Percentiles rank a stretch among this genome's conserved stretches.
These are phyloP conservation scores for Termitomyces eurrhizus DNA, from an alignment of 768 basidiomycete genomes.

Conservation along the genomic window DNA sequence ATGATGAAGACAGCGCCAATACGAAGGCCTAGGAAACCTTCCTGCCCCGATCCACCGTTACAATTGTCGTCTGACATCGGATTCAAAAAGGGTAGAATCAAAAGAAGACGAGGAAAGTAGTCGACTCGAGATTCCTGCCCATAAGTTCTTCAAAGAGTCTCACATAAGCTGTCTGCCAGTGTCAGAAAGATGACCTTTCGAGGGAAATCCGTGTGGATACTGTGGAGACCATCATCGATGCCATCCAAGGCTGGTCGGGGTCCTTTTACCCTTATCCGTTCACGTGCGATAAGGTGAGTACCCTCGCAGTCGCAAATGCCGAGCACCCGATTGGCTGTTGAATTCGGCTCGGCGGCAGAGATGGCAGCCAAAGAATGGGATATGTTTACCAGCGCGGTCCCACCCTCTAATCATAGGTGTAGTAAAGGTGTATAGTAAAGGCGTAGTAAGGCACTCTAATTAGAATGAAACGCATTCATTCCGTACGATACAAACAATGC, in stretches of 20 bases:
- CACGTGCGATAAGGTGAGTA: not conserved
- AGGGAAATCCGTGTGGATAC: not conserved
- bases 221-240: not conserved
- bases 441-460: not conserved
- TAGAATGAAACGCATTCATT: not conserved
- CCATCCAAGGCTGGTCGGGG: not conserved
- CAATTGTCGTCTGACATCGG: conserved; percentile 32
- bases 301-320: conserved; percentile 1
- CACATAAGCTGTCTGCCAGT: not conserved
- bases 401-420: not conserved
- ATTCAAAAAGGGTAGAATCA: not conserved
- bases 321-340: conserved; percentile 1
- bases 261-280: not conserved
- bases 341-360: not conserved
- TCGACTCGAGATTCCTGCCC: not conserved
- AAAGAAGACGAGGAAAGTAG: not conserved
- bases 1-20: conserved; percentile 74
- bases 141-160: not conserved
- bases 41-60: conserved; percentile 47
- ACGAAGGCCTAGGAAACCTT: conserved; percentile 48
- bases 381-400: too few relatives aligned
- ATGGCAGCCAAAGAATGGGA: not conserved
- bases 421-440: not conserved
- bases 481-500: not conserved
- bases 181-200: not conserved